A percentile compares a stretch with the other conserved stretches of the same genome.
Evolutionary conservation across 345 rosid genomes (phyloP).

Genomic region (Heritiera fomes): DNA sequence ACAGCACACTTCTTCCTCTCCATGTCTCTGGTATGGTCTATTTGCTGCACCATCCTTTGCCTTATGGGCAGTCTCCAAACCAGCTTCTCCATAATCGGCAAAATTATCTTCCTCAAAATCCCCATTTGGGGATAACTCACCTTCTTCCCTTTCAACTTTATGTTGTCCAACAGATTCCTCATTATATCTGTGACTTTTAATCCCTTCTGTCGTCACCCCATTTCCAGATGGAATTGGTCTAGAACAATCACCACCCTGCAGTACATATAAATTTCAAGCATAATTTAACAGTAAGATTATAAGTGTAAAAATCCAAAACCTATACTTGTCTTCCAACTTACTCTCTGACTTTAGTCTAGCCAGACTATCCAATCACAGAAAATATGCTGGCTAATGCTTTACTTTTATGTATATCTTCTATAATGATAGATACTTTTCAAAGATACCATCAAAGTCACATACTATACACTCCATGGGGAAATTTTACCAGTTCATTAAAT

Average conservation of each 20-base stretch:
- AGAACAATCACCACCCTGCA: conserved; percentile 59
- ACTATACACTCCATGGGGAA: background rate
- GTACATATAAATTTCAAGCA: conserved; percentile 22
- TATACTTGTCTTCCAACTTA: background rate
- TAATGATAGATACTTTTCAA: background rate
- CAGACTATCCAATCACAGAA: conserved; percentile 1
- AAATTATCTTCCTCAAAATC: conserved; percentile 91
- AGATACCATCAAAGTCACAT: conserved; percentile 5
- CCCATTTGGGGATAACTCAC: conserved; percentile 94
- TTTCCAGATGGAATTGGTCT: conserved; percentile 46
- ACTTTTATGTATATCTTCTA: background rate
- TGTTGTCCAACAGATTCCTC: conserved; percentile 50
- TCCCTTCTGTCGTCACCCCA: conserved; percentile 51
- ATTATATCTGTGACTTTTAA: conserved; percentile 47
- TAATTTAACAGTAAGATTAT: background rate
- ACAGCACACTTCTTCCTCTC: conserved; percentile 35
- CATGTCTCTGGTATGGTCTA: conserved; percentile 46
- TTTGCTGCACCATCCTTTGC: conserved; percentile 51
- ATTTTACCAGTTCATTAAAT: background rate
- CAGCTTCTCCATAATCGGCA: conserved; percentile 66
- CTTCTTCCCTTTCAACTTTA: conserved; percentile 95
- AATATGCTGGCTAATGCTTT: background rate
- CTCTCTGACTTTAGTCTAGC: background rate
- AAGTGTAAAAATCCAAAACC: conserved; percentile 16
- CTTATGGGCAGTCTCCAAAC: conserved; percentile 54